These are phyloP conservation scores for Clitocybe nebularis DNA, from an alignment of 1,284 basidiomycete genomes.

Conservation along the genomic window DNA sequence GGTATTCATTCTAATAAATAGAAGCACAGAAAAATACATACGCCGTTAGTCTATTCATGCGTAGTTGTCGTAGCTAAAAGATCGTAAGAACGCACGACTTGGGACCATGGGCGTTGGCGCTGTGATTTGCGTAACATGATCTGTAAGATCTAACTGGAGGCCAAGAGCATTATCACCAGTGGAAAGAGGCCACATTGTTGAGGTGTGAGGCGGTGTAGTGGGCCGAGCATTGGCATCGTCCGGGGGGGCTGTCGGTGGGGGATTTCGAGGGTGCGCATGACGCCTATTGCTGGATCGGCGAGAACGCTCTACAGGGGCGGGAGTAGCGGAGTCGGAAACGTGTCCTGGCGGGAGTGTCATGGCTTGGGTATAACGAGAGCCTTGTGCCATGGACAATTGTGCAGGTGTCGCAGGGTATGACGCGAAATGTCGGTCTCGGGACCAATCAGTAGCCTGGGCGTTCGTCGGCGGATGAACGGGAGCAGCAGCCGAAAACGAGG, in stretches of 20 bases:
- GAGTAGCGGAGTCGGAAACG: background rate
- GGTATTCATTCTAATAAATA: background rate
- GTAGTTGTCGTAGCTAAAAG: slow-evolving; percentile 5
- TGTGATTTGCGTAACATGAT: slow-evolving; percentile 6
- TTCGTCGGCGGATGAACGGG: background rate
- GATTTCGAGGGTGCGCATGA: too few relatives aligned
- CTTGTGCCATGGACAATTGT: background rate
- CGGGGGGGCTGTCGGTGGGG: too few relatives aligned
- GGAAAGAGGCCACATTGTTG: background rate
- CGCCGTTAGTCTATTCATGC: too few relatives aligned
- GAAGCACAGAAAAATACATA: too few relatives aligned
- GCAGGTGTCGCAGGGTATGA: background rate
- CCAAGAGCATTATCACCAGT: slow-evolving; percentile 4
- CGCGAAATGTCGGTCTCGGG: slow-evolving; percentile 1
- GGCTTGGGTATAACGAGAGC: background rate
- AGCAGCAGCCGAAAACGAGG: background rate
- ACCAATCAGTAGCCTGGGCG: background rate
- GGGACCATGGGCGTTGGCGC: slow-evolving; percentile 5
- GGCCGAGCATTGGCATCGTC: background rate
- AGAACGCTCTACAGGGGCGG: background rate
- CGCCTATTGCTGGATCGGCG: background rate
- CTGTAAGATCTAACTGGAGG: slow-evolving; percentile 1
- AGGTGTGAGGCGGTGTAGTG: background rate
- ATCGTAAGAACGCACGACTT: slow-evolving; percentile 4
- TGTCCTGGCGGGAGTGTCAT: background rate